Base-by-base conservation (phyloP, 2,329 filamentous ascomycete species). In the Ilyonectria sp. region DNA sequence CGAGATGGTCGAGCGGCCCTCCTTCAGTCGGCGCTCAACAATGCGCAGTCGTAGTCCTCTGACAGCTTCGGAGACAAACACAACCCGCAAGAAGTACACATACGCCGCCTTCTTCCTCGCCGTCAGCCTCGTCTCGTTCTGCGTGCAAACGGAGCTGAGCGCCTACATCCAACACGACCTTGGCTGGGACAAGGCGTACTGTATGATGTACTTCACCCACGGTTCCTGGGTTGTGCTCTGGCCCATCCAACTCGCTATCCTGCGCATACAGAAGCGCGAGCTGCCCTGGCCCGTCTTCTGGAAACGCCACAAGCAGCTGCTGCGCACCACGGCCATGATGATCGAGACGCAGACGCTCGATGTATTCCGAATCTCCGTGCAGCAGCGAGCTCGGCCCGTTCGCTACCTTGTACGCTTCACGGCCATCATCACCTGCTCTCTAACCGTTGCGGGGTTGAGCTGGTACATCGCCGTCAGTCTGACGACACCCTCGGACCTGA, bases 151-250 rank as follows among this genome's bases (percentile, higher is more conserved):
- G 4, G 95, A 98, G 85, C 94, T 97, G 60, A 95, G 95, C 11
- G 91, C 97, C 10, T 95, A 98, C 82, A 96, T 99, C 68, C 95
- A 98, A 83, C 92, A 95, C 79, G 91, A 96, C 67, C 83, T 98
- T 70, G 91, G 93, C 70, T 99, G 96, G 96, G 90, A 97, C 83
- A 99, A 99, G 85, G 94, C 96, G n/a, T 99, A 98, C 84, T 97
- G 94, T 86, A 99, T 99, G 96, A 90, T 99, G 86, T 98, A 97
- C 82, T 87, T 99, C 72, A 99, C 96, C 11, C 96, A 99, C 83
- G 93, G 95, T 62, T 97, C 94, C 2, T 99, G 96, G 96, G 81
- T 91, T 10, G 82, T 98, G 55, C 87, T 99, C 26, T 99, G 94
- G 94, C 95, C 95, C 0, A 83, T 89, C 11, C 94, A 97, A 81